Evolutionary conservation across 106 monocot species (phyloP).

Genomic region (Dioscorea dumetorum): DNA sequence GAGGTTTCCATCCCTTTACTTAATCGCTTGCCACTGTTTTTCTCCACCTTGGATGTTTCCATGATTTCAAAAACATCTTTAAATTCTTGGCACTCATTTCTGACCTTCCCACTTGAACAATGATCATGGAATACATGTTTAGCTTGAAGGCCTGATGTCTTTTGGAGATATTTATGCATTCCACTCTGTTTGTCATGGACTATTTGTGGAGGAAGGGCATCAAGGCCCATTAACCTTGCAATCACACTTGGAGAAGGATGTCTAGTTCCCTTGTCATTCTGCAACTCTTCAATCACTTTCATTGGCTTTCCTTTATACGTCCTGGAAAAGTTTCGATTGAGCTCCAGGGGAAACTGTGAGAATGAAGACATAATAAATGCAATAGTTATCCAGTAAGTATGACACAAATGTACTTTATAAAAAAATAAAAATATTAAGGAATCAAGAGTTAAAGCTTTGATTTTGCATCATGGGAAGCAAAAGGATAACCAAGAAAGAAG

Average conservation of each 20-base stretch:
- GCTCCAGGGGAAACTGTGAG: slow-evolving; percentile 28
- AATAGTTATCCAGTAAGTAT: slow-evolving; percentile 2
- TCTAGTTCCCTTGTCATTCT: slow-evolving; percentile 33
- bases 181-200: slow-evolving; percentile 2
- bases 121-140: background rate
- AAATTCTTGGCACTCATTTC: slow-evolving; percentile 26
- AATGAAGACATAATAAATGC: background rate
- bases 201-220: slow-evolving; percentile 24
- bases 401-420: background rate
- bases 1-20: slow-evolving; percentile 1
- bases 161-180: background rate
- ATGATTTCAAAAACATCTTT: slow-evolving; percentile 50
- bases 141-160: slow-evolving; percentile 6
- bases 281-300: slow-evolving; percentile 31
- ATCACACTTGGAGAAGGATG: slow-evolving; percentile 47
- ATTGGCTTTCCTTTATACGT: slow-evolving; percentile 17
- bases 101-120: slow-evolving; percentile 3
- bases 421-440: too few relatives aligned
- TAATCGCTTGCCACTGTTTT: background rate
- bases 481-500: background rate
- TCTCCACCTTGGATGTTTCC: slow-evolving; percentile 21
- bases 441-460: background rate
- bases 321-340: slow-evolving; percentile 22
- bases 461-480: background rate
- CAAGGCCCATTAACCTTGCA: slow-evolving; percentile 82